Evolutionary conservation across 2,329 filamentous ascomycete species (phyloP), one percentile per base, ranked within the genome.

Genomic region (Penicillium sp.): DNA sequence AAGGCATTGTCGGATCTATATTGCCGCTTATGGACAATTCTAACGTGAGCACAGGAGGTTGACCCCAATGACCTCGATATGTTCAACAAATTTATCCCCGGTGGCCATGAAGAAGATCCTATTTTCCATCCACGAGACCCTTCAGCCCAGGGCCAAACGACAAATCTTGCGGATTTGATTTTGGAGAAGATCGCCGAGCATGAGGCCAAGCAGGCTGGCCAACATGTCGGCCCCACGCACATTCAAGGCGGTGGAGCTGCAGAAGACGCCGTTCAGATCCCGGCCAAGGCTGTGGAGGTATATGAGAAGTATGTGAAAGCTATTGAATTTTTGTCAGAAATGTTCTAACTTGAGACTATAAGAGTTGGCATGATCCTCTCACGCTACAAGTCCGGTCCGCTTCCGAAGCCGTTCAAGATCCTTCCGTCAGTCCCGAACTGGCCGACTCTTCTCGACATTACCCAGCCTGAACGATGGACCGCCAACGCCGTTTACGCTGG

Each of bases 381-480:
- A 22, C 82, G 91, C 55, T 97, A 95, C 75, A 95, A 95, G 71
- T 91, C 87, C 11, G 93, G 93, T n/a, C 91, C 91, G 56, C 78
- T 98, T 26, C 93, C 93, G 16, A 98, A 98, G 70, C 91, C 91
- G 0, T 95, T 98, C 78, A 97, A 97, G 71, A 89, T 97, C 55
- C 79, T 98, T 7, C 93, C 93, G 2, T 90, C 89, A 0, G 81
- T 97, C 11, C 89, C 89, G 6, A 82, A 93, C 61, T 97, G 90
- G 89, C 87, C 93, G 64, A 86, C 89, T 16, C 86, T 95, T 29
- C 80, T 95, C 58, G 77, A 84, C 54, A 81, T 95, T 45, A 95
- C 89, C n/a, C 79, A 83, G 24, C 90, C 91, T 4, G 85, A 93
- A 50, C 72, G 72, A 50, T 86, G 82, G 82, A 88, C 88, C 1